These are phyloP conservation scores for Salvia hispanica DNA, from an alignment of 257 asterid genomes.

Conservation along the genomic window DNA sequence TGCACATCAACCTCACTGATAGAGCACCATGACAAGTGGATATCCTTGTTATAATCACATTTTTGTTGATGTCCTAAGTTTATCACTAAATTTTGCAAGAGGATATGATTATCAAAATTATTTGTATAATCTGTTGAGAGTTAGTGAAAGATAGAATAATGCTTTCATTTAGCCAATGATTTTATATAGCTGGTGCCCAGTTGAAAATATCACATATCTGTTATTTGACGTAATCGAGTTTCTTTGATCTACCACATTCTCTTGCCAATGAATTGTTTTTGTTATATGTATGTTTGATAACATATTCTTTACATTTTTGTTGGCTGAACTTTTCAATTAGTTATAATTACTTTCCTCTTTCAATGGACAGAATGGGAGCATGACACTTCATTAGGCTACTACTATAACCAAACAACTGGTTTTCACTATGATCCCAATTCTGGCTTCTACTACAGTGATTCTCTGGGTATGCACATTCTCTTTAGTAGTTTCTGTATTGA, in stretches of 20 bases:
- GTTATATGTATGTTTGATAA: neutral
- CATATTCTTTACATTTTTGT: no score
- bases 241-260: neutral
- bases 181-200: neutral
- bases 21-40: neutral
- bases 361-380: slow-evolving; percentile 78
- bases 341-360: neutral
- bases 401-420: slow-evolving; percentile 57
- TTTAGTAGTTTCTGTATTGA: neutral
- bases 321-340: neutral
- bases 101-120: neutral
- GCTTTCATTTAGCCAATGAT: neutral
- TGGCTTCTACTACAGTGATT: slow-evolving; percentile 88
- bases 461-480: slow-evolving; percentile 60
- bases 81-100: neutral
- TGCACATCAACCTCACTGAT: neutral
- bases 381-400: slow-evolving; percentile 80
- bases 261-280: neutral
- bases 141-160: slow-evolving; percentile 2
- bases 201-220: neutral
- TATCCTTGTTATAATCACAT: neutral
- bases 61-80: neutral
- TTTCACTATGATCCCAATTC: slow-evolving; percentile 91
- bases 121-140: neutral
- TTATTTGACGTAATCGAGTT: neutral